Evolutionary conservation across 2,329 filamentous ascomycete genomes (phyloP).

Genomic region (Colletotrichum aenigma): DNA sequence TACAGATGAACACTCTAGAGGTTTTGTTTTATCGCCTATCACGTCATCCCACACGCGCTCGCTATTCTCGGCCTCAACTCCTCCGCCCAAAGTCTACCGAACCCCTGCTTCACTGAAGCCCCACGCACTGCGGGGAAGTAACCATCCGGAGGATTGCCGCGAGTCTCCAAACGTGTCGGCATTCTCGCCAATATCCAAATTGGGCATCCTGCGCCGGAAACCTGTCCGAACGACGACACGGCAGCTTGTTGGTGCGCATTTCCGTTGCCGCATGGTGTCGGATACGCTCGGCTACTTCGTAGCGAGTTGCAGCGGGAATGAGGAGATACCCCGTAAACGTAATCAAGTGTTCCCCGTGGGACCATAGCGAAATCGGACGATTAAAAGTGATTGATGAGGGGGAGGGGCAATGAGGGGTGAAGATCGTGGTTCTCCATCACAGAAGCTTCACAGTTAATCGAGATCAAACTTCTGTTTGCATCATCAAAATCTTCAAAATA

Average conservation of each 20-base stretch:
- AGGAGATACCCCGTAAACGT: neutral
- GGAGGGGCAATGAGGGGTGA: neutral
- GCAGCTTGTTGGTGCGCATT: neutral
- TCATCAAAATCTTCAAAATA: neutral
- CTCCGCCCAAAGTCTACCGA: neutral
- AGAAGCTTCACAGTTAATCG: neutral
- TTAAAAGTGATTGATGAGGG: neutral
- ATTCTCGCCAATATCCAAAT: slow-evolving; percentile 4
- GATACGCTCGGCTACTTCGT: neutral
- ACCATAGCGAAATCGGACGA: slow-evolving; percentile 1
- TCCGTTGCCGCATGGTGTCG: neutral
- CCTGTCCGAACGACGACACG: neutral
- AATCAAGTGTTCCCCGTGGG: neutral
- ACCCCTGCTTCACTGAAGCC: neutral
- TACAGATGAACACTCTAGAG: neutral
- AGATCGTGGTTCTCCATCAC: neutral
- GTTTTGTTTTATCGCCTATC: neutral
- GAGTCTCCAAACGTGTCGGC: neutral
- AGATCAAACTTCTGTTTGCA: neutral
- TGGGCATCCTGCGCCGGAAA: neutral
- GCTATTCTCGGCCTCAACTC: neutral
- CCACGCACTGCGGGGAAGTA: slow-evolving; percentile 2
- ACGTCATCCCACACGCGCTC: neutral
- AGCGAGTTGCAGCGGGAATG: neutral
- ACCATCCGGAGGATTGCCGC: neutral